Evolutionary conservation across 169 alveolate genomes (phyloP), one percentile per base, ranked within the genome.

Genomic region (Eimeria acervulina): DNA sequence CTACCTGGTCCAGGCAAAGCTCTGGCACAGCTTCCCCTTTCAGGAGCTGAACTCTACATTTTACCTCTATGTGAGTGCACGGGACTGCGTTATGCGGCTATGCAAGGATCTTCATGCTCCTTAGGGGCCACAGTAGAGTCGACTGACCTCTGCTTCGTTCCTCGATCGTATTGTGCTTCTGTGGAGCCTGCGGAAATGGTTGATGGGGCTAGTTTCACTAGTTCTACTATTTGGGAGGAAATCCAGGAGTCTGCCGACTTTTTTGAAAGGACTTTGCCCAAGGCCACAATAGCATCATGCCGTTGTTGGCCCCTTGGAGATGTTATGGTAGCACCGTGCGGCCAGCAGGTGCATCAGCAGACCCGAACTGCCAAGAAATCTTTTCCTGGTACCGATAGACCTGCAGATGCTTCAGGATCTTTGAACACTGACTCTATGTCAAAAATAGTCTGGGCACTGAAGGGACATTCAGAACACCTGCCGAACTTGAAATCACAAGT

Each of bases 261-360:
- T n/a, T 51, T 52, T 13, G 93, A 85, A 42, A 52, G 26, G 31
- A 15, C 59, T 7, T 47, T 59, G 19, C 93, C 74, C 42, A 36
- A 26, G 66, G 93, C 93, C 40, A 17, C 38, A 17, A 19, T 42
- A 21, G 81, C 93, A 5, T 19, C 93, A 15, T 85, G 93, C 93
- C 80, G 42, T 59, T 85, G 93, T 26, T 85, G 93, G 93, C 8
- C 93, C 40, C 36, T 85, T 1, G 78, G 59, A 31, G 63, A 33
- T 21, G 21, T 59, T 19, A 85, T 55, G 93, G 78, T 85, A 23
- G 93, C 93, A 36, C 93, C 93, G 42, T 85, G 93, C 21, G 93
- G 42, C 38, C 78, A 59, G 72, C 93, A 55, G 15, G 31, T 33
- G 74, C 72, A 26, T n/a, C 72, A 21, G 47, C 90, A 47, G 33